Conservation (phyloP, 768 basidiomycete genomes). For the Phaffia australis region DNA sequence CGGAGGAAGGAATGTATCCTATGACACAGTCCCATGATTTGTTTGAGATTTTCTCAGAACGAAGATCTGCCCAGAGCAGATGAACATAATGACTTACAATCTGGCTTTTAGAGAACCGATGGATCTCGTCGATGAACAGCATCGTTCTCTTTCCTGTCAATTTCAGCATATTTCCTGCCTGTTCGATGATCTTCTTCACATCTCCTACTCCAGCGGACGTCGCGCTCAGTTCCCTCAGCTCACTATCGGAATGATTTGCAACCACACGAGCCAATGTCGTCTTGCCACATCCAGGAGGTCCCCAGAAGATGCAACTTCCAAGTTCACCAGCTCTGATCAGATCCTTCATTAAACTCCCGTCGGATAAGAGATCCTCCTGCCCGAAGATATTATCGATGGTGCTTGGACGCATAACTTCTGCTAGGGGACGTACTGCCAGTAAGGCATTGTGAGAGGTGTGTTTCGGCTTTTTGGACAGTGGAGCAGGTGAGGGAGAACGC, state of each 20-base stretch:
- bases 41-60: neutral
- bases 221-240: slow-evolving; percentile 69
- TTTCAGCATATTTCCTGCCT: slow-evolving; percentile 56
- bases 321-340: slow-evolving; percentile 41
- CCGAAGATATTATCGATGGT: slow-evolving; percentile 59
- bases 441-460: slow-evolving; percentile 28
- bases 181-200: slow-evolving; percentile 60
- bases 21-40: slow-evolving; percentile 38
- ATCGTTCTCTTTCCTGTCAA: slow-evolving; percentile 63
- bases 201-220: slow-evolving; percentile 52
- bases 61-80: neutral
- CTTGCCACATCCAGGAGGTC: slow-evolving; percentile 53
- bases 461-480: slow-evolving; percentile 29
- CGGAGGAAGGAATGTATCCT: slow-evolving; percentile 66
- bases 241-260: slow-evolving; percentile 49
- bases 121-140: slow-evolving; percentile 74
- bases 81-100: slow-evolving; percentile 38
- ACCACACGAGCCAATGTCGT: slow-evolving; percentile 66
- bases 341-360: slow-evolving; percentile 41
- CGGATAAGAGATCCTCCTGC: slow-evolving; percentile 49
- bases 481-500: slow-evolving; percentile 30
- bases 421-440: slow-evolving; percentile 47
- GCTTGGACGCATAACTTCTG: slow-evolving; percentile 61
- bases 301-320: slow-evolving; percentile 46
- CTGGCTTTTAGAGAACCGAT: slow-evolving; percentile 62